phyloP scores from a whole-genome alignment of 192 early-diverging fungal species.

The Coemansia sp. region DNA sequence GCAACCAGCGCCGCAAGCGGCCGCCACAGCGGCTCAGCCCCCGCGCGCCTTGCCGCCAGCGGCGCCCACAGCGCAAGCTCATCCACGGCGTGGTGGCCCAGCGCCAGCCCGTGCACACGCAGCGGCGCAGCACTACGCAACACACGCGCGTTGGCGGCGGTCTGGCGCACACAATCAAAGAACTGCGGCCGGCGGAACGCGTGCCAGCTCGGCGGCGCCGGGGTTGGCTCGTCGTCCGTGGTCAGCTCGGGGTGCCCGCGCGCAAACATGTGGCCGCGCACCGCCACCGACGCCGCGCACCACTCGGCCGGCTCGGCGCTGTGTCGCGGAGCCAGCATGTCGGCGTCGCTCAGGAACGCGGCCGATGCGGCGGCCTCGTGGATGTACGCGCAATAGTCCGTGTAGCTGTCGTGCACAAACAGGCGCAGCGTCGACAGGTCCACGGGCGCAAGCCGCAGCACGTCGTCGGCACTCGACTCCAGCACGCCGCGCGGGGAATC shows the following conservation, averaged over 20 bases:
- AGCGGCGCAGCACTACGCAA: slow-evolving; percentile 7
- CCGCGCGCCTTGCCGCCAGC: slow-evolving; percentile 1
- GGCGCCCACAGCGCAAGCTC: slow-evolving; percentile 26
- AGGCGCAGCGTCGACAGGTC: slow-evolving; percentile 55
- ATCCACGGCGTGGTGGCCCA: slow-evolving; percentile 6
- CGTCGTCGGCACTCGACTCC: slow-evolving; percentile 34
- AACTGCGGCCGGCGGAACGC: slow-evolving; percentile 33
- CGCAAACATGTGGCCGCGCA: slow-evolving; percentile 38
- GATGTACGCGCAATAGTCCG: slow-evolving; percentile 47
- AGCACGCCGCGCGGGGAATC: slow-evolving; percentile 18
- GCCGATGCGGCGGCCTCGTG: slow-evolving; percentile 53
- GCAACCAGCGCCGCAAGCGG: neutral
- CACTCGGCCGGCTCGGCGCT: neutral
- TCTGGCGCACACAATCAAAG: slow-evolving; percentile 30
- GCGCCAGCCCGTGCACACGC: slow-evolving; percentile 10
- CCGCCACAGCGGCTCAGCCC: neutral
- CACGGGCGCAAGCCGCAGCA: slow-evolving; percentile 55
- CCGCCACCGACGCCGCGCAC: slow-evolving; percentile 3
- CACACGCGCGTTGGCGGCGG: slow-evolving; percentile 2
- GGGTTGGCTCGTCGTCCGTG: neutral
- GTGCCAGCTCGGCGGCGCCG: slow-evolving; percentile 3
- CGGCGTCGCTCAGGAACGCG: slow-evolving; percentile 54
- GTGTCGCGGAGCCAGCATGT: slow-evolving; percentile 23
- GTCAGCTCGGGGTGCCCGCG: slow-evolving; percentile 10
- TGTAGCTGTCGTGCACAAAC: slow-evolving; percentile 62